These are phyloP conservation scores for Neurospora cerealis DNA, from an alignment of 495 filamentous ascomycete species.

Conservation along the genomic window DNA sequence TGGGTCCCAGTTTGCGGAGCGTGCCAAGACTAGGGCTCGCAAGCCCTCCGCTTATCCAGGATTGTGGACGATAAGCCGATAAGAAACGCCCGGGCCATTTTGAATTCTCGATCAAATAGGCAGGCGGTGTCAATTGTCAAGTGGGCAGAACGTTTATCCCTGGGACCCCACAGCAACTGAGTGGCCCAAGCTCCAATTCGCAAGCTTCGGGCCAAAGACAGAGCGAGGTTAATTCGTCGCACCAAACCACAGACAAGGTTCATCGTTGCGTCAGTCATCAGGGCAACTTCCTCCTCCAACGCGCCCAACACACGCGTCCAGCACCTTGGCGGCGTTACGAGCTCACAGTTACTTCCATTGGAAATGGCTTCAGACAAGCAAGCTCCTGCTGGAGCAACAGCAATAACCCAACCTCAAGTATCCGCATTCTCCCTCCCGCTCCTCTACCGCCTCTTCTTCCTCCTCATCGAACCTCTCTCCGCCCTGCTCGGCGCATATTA, in stretches of 20 bases:
- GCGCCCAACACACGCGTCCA: not conserved
- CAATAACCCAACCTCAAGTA: not conserved
- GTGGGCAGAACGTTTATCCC: not conserved
- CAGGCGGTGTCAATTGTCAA: constrained; percentile 7
- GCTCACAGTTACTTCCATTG: not conserved
- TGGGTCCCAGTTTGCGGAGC: not conserved
- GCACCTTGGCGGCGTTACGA: not conserved
- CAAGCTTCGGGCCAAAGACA: not conserved
- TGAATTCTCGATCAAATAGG: not conserved
- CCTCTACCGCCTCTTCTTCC: constrained; percentile 52
- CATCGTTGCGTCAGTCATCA: not conserved
- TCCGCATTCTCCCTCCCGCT: constrained; percentile 28
- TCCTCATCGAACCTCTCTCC: constrained; percentile 54
- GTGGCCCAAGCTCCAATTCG: constrained; percentile 5
- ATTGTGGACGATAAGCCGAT: not conserved
- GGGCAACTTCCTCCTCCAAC: not conserved
- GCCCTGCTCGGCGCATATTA: constrained; percentile 57
- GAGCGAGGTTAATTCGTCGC: not conserved
- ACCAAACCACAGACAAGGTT: not conserved
- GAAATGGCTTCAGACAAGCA: constrained; percentile 5
- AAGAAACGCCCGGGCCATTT: not conserved
- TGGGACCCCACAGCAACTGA: not conserved
- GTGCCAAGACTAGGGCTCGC: constrained; percentile 18
- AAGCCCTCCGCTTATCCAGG: constrained; percentile 11
- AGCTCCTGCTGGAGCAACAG: not conserved